These are phyloP conservation scores for Backusella tarrabulga DNA, from an alignment of 192 early-diverging fungal species.

Conservation along the genomic window DNA sequence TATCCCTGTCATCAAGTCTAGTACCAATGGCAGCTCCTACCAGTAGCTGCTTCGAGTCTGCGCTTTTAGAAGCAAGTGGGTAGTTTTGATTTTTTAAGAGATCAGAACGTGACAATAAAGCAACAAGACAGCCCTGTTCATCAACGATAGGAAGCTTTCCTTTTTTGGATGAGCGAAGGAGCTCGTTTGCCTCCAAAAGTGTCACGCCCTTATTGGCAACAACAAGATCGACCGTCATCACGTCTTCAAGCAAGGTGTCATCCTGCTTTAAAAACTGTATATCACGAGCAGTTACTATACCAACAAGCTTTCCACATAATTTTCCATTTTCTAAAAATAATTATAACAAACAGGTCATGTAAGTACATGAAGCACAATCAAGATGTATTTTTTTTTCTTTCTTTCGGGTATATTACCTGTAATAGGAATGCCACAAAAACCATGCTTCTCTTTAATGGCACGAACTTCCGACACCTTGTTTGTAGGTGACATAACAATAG, in stretches of 20 bases:
- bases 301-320: constrained; percentile 85
- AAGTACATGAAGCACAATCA: not conserved
- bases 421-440: constrained; percentile 97
- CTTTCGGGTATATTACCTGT: constrained; percentile 56
- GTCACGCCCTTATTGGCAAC: constrained; percentile 87
- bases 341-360: not conserved
- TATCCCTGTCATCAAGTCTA: constrained; percentile 81
- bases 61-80: constrained; percentile 85
- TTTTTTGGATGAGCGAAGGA: constrained; percentile 87
- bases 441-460: constrained; percentile 80
- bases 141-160: constrained; percentile 98
- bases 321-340: constrained; percentile 68
- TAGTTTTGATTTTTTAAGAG: constrained; percentile 96
- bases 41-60: constrained; percentile 86
- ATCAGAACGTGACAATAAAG: constrained; percentile 92
- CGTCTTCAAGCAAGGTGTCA: constrained; percentile 57
- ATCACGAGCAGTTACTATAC: constrained; percentile 96
- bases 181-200: constrained; percentile 84
- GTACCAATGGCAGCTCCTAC: constrained; percentile 93
- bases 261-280: constrained; percentile 89
- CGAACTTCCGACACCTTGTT: constrained; percentile 86
- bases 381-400: not conserved
- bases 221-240: constrained; percentile 92
- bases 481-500: constrained; percentile 78
- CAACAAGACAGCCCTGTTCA: constrained; percentile 74